Percentiles rank a stretch among this genome's conserved stretches.
These are phyloP conservation scores for Ehretia macrophylla DNA, from an alignment of 257 asterid species.

Conservation along the genomic window DNA sequence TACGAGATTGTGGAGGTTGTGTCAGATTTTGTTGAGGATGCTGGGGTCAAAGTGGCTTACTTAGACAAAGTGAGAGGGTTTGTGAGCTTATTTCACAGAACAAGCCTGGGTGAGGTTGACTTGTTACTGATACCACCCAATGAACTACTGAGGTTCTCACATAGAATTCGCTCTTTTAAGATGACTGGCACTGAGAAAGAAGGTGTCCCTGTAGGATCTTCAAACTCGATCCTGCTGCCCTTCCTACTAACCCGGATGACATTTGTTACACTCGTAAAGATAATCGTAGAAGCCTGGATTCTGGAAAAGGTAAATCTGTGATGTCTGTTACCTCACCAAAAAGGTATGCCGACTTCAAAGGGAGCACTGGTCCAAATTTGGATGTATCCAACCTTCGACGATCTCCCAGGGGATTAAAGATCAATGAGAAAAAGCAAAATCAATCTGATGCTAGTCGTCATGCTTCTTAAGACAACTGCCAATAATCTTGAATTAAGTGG, in stretches of 20 bases:
- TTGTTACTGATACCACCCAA: conserved; percentile 35
- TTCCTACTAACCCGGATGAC: too few species aligned
- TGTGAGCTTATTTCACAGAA: conserved; percentile 53
- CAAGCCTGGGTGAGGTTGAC: conserved; percentile 19
- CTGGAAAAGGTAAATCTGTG: conserved; percentile 12
- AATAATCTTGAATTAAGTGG: conserved; percentile 1
- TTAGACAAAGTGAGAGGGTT: conserved; percentile 56
- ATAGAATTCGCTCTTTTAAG: too few species aligned
- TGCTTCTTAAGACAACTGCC: neutral
- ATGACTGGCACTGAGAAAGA: too few species aligned
- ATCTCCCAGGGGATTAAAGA: conserved; percentile 29
- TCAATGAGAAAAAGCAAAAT: conserved; percentile 1
- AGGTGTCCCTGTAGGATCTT: too few species aligned
- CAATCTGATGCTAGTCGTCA: neutral
- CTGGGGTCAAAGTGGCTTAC: conserved; percentile 48
- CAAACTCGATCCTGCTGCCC: too few species aligned
- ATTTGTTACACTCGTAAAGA: too few species aligned
- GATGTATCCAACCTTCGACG: conserved; percentile 10
- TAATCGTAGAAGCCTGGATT: too few species aligned
- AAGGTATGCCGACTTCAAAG: conserved; percentile 19
- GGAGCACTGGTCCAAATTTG: conserved; percentile 11
- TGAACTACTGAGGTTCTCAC: too few species aligned
- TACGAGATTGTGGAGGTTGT: conserved; percentile 72
- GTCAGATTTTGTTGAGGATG: conserved; percentile 33
- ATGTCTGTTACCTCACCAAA: conserved; percentile 7